Evolutionary conservation across 176 grass and related monocot species (phyloP), one percentile per base, ranked within the genome.

Genomic region (Cenchrus purpureus): DNA sequence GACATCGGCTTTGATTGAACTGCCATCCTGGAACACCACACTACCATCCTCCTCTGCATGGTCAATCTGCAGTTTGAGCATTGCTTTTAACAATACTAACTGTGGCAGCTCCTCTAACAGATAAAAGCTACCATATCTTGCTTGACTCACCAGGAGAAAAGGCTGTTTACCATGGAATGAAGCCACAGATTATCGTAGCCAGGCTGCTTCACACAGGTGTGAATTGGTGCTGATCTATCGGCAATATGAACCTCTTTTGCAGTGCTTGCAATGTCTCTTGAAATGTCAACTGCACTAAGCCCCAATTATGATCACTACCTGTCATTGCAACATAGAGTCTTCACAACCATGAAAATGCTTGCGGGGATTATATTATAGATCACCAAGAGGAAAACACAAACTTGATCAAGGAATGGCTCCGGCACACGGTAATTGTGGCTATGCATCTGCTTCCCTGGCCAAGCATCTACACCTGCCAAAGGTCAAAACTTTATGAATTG

Each of bases 351-450:
- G 0, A 0, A 73, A n/a, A 71, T 34, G 6, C 28, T 44, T 32
- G 65, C 3, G 13, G 11, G 42, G 8, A 34, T 12, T 9, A 57
- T 13, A 34, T 12, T 9, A 57, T 13, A 67, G 22, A 80, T 84
- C 16, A 60, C 0, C 0, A n/a, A n/a, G 19, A 74, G 16, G 68
- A 74, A 48, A 19, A 76, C 50, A 71, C 72, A 4, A 34, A 94
- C 92, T 87, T 90, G 71, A 85, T 94, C 79, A 75, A 66, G 52
- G 51, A 94, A 97, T 70, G 90, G 83, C 62, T 94, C 90, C 0
- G 90, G 92, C n/a, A 83, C 77, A 51, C 88, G 95, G 87, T 94
- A 97, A 83, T 86, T 97, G 84, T 97, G 95, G 84, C 95, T 97
- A 84, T 94, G 95, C 48, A 97, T 73, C 81, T 94, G 88, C 31